Evolutionary conservation across 768 basidiomycete species (phyloP).

Genomic region (Cyathus striatus): DNA sequence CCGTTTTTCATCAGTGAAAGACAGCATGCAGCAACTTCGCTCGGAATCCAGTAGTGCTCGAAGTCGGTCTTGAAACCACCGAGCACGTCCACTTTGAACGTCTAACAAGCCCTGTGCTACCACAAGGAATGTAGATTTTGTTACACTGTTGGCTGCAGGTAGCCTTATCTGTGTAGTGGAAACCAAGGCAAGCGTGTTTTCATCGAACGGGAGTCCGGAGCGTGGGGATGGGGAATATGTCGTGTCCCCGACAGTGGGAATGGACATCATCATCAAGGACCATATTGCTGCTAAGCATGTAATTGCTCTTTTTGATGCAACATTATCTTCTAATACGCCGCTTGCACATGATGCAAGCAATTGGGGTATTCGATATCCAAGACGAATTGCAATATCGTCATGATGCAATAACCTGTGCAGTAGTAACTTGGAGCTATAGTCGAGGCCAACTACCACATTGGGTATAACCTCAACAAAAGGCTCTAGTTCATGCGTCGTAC

Average conservation of each 20-base stretch:
- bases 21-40: too few relatives aligned
- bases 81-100: constrained; percentile 21
- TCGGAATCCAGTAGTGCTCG: constrained; percentile 4
- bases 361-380: constrained; percentile 29
- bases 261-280: constrained; percentile 36
- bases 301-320: constrained; percentile 23
- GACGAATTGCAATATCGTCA: constrained; percentile 20
- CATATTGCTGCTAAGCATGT: constrained; percentile 33
- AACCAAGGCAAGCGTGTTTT: constrained; percentile 25
- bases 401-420: constrained; percentile 24
- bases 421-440: constrained; percentile 33
- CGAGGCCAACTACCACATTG: constrained; percentile 25
- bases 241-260: constrained; percentile 14
- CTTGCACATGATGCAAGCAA: constrained; percentile 24
- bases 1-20: too few relatives aligned
- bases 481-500: constrained; percentile 28
- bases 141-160: constrained; percentile 17
- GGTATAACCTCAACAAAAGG: constrained; percentile 30
- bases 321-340: constrained; percentile 14
- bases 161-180: constrained; percentile 12
- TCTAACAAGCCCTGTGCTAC: constrained; percentile 28
- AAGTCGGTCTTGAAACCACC: constrained; percentile 17
- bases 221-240: constrained; percentile 9
- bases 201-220: constrained; percentile 24
- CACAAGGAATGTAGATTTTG: constrained; percentile 22